phyloP scores from a whole-genome alignment of 2,329 filamentous ascomycete genomes.

The Xylariales sp. region DNA sequence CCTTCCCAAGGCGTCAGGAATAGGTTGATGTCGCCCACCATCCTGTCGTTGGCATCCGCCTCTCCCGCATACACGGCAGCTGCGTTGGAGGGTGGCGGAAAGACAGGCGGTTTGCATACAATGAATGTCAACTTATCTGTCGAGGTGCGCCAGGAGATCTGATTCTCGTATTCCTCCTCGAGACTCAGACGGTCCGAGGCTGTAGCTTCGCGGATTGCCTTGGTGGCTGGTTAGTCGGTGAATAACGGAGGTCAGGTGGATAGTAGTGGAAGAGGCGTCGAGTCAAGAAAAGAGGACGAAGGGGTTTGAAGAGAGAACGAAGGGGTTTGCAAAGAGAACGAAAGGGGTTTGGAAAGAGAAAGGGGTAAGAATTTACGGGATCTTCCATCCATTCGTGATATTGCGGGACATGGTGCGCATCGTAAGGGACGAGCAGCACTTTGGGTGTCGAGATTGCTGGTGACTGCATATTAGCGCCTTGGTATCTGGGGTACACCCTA shows the following conservation, averaged over 20 bases:
- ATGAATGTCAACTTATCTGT: slow-evolving; percentile 92
- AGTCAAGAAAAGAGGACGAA: too few relatives aligned
- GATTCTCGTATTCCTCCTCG: slow-evolving; percentile 83
- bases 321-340: background rate
- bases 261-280: too few relatives aligned
- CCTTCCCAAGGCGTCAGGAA: slow-evolving; percentile 64
- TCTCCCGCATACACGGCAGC: slow-evolving; percentile 30
- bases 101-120: slow-evolving; percentile 53
- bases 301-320: too few relatives aligned
- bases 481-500: background rate
- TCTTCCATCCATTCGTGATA: slow-evolving; percentile 95
- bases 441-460: slow-evolving; percentile 62
- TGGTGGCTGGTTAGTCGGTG: too few relatives aligned
- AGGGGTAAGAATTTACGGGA: slow-evolving; percentile 39
- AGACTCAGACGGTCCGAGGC: slow-evolving; percentile 81
- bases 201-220: slow-evolving; percentile 77
- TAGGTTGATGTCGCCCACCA: slow-evolving; percentile 76
- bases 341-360: background rate
- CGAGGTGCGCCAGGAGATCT: slow-evolving; percentile 77
- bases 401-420: slow-evolving; percentile 69
- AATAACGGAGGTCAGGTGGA: too few relatives aligned
- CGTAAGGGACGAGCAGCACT: slow-evolving; percentile 79
- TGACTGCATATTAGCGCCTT: too few relatives aligned
- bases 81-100: background rate
- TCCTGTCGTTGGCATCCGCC: slow-evolving; percentile 50